Evolutionary conservation across 2,329 filamentous ascomycete genomes (phyloP).

Genomic region (Alternaria longipes): DNA sequence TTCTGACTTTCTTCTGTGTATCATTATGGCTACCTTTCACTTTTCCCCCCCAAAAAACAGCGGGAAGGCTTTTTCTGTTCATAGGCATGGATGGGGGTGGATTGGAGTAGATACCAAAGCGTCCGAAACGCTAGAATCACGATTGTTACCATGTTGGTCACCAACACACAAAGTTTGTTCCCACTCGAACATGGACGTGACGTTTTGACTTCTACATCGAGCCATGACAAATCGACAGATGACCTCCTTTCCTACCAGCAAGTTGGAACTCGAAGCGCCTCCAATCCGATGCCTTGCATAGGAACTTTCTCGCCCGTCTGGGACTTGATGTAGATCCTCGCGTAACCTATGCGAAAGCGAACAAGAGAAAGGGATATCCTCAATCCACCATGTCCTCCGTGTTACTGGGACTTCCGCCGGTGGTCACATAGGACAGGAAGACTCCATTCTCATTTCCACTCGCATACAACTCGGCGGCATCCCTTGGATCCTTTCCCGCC

Average conservation of each 20-base stretch:
- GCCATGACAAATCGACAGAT: not conserved
- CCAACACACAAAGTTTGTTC: not conserved
- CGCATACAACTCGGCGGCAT: not conserved
- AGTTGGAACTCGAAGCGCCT: not conserved
- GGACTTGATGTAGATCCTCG: not conserved
- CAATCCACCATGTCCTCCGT: not conserved
- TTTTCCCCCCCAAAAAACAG: slow-evolving; percentile 8
- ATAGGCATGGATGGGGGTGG: slow-evolving; percentile 11
- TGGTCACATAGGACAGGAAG: not conserved
- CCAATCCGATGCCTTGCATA: not conserved
- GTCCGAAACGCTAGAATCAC: slow-evolving; percentile 29
- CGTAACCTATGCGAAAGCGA: slow-evolving; percentile 1
- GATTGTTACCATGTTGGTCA: slow-evolving; percentile 21
- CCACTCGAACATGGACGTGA: not conserved
- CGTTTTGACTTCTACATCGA: not conserved
- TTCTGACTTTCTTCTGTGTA: slow-evolving; percentile 30
- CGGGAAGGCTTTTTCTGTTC: slow-evolving; percentile 12
- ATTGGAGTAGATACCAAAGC: slow-evolving; percentile 33
- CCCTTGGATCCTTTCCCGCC: not conserved
- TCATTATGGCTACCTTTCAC: slow-evolving; percentile 20
- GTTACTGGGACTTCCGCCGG: not conserved
- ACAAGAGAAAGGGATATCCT: not conserved
- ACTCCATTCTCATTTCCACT: not conserved
- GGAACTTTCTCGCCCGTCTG: not conserved
- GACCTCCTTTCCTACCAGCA: not conserved